A percentile compares a stretch with the other conserved stretches of the same genome.
phyloP scores from a whole-genome alignment of 2,329 filamentous ascomycete genomes.

The Blumeria graminis region DNA sequence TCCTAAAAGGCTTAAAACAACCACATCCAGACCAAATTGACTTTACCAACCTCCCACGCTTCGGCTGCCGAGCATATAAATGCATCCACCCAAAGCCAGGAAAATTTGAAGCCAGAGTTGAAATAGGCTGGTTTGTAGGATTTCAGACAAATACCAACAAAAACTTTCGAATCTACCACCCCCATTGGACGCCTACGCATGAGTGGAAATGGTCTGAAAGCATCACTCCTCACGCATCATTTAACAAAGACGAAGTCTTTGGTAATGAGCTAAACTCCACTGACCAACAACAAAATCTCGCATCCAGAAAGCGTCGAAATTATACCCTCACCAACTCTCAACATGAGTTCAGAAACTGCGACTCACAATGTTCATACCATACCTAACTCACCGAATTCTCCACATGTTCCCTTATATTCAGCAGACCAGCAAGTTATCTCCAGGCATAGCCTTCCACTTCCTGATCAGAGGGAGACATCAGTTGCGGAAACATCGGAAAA shows the following conservation, averaged over 20 bases:
- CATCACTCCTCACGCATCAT: no score
- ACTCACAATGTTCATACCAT: not conserved
- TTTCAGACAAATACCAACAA: no score
- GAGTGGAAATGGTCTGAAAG: no score
- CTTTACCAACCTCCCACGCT: not conserved
- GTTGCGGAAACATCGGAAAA: not conserved
- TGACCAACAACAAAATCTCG: not conserved
- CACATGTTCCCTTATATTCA: not conserved
- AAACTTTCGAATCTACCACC: no score
- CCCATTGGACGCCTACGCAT: no score
- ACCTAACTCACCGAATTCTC: not conserved
- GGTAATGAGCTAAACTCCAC: not conserved
- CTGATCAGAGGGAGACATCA: not conserved
- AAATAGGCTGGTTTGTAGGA: no score
- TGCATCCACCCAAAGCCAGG: not conserved
- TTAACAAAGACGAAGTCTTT: not conserved
- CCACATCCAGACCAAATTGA: not conserved
- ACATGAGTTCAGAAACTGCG: not conserved
- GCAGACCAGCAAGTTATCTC: not conserved
- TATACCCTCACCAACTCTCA: not conserved
- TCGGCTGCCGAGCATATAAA: not conserved
- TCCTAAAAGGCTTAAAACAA: not conserved
- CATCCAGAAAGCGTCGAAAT: not conserved
- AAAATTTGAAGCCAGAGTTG: no score
- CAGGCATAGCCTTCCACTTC: not conserved